A percentile compares a stretch with the other conserved stretches of the same genome.
phyloP scores from a whole-genome alignment of 768 basidiomycete genomes.

The Terana coerulea region DNA sequence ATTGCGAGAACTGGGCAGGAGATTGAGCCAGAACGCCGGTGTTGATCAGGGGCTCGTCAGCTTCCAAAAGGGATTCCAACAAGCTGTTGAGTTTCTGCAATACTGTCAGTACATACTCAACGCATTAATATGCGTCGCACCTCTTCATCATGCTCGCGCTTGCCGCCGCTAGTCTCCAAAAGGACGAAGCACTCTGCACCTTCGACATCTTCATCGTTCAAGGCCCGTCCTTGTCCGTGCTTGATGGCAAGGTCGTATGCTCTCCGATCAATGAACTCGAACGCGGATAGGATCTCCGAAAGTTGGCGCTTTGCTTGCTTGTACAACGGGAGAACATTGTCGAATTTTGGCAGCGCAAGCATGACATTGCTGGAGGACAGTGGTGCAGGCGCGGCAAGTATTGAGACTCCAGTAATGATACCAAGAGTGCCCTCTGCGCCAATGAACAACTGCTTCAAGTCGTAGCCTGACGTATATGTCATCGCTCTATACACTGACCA shows the following conservation, averaged over 20 bases:
- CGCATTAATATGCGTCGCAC: conserved; percentile 35
- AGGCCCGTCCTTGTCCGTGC: conserved; percentile 75
- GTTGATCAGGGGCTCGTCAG: conserved; percentile 72
- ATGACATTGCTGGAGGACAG: conserved; percentile 89
- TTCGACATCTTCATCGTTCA: conserved; percentile 69
- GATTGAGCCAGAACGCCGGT: conserved; percentile 93
- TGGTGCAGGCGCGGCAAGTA: conserved; percentile 81
- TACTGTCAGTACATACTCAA: not conserved
- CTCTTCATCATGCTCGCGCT: conserved; percentile 91
- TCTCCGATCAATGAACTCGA: conserved; percentile 92
- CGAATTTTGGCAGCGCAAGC: conserved; percentile 82
- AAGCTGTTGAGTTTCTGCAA: conserved; percentile 79
- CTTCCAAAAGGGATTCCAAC: conserved; percentile 72
- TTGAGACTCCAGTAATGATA: conserved; percentile 91
- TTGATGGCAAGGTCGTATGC: conserved; percentile 82
- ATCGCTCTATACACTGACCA: too few relatives aligned
- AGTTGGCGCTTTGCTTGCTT: conserved; percentile 75
- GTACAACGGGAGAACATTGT: conserved; percentile 83
- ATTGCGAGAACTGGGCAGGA: conserved; percentile 79
- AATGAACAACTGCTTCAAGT: conserved; percentile 97
- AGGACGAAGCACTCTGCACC: conserved; percentile 87
- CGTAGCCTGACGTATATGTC: conserved; percentile 94
- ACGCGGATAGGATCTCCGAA: conserved; percentile 95
- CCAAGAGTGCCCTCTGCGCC: conserved; percentile 97
- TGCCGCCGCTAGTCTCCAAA: conserved; percentile 91